Percentiles rank a stretch among this genome's conserved stretches.
Evolutionary conservation across 331 rosid genomes (phyloP).

Genomic region (Cucumis variabilis): DNA sequence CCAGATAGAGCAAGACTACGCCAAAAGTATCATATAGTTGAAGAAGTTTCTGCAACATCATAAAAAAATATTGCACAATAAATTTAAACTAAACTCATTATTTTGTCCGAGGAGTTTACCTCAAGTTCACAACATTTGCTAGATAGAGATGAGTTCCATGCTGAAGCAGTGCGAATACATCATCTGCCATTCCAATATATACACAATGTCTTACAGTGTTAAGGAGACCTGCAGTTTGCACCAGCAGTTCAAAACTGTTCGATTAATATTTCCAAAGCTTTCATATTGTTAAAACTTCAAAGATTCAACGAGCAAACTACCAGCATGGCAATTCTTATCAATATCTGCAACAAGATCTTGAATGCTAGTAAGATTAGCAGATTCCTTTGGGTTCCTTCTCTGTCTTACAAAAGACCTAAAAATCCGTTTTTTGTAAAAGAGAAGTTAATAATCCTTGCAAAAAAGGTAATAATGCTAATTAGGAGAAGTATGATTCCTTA

Average conservation of each 20-base stretch:
- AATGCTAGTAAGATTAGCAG: slow-evolving; percentile 72
- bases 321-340: slow-evolving; percentile 66
- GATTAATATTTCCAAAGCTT: slow-evolving; percentile 13
- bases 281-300: neutral
- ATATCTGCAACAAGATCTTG: slow-evolving; percentile 81
- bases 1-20: slow-evolving; percentile 6
- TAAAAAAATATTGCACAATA: neutral
- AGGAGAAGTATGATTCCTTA: neutral
- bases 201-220: slow-evolving; percentile 82
- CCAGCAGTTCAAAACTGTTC: neutral
- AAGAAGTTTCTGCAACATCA: neutral
- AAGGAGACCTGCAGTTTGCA: slow-evolving; percentile 69
- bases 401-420: slow-evolving; percentile 80
- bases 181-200: slow-evolving; percentile 96
- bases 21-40: neutral
- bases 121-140: slow-evolving; percentile 84
- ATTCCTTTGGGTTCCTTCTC: slow-evolving; percentile 87
- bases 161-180: slow-evolving; percentile 85
- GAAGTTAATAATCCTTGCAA: neutral
- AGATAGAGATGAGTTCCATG: slow-evolving; percentile 92
- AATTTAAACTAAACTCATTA: neutral
- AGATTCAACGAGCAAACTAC: slow-evolving; percentile 43
- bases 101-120: slow-evolving; percentile 50
- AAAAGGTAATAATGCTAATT: neutral
- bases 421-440: slow-evolving; percentile 13